A percentile compares a stretch with the other conserved stretches of the same genome.
Conservation (phyloP, 1,284 basidiomycete genomes). For the Mycosarcoma maydis region DNA sequence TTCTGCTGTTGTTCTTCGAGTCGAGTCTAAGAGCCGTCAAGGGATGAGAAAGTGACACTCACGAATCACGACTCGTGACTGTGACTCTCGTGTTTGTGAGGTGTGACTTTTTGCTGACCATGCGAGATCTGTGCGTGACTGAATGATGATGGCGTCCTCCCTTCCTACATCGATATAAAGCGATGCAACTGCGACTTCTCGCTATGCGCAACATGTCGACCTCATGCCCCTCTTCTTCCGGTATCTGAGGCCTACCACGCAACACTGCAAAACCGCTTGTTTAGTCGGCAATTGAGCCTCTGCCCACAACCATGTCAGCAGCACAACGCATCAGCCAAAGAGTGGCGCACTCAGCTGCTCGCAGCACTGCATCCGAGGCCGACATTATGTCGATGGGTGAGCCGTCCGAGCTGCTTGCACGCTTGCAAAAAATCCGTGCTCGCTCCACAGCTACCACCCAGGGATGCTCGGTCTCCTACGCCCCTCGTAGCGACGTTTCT, state of each 20-base stretch:
- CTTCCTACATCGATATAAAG: too few relatives aligned
- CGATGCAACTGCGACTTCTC: too few relatives aligned
- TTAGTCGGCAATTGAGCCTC: neutral
- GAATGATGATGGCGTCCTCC: too few relatives aligned
- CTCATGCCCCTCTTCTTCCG: too few relatives aligned
- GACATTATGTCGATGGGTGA: conserved; percentile 6
- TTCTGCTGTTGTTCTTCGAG: conserved; percentile 6
- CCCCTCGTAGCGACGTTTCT: neutral
- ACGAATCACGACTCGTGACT: too few relatives aligned
- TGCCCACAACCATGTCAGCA: conserved; percentile 19
- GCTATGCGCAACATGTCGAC: too few relatives aligned
- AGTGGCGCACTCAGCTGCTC: conserved; percentile 9
- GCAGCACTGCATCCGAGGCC: neutral
- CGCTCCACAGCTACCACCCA: conserved; percentile 27
- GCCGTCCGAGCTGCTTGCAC: conserved; percentile 20
- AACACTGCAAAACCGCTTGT: too few relatives aligned
- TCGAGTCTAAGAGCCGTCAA: too few relatives aligned
- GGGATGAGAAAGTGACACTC: conserved; percentile 9
- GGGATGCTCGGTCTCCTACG: conserved; percentile 17
- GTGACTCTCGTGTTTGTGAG: too few relatives aligned
- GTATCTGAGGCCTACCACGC: too few relatives aligned
- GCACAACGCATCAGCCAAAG: conserved; percentile 27
- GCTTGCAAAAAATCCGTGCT: conserved; percentile 35
- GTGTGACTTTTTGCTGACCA: too few relatives aligned
- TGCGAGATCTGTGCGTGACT: too few relatives aligned